A percentile compares a stretch with the other conserved stretches of the same genome.
These are phyloP conservation scores for Thelonectria discophora DNA, from an alignment of 2,329 filamentous ascomycete genomes.

Conservation along the genomic window DNA sequence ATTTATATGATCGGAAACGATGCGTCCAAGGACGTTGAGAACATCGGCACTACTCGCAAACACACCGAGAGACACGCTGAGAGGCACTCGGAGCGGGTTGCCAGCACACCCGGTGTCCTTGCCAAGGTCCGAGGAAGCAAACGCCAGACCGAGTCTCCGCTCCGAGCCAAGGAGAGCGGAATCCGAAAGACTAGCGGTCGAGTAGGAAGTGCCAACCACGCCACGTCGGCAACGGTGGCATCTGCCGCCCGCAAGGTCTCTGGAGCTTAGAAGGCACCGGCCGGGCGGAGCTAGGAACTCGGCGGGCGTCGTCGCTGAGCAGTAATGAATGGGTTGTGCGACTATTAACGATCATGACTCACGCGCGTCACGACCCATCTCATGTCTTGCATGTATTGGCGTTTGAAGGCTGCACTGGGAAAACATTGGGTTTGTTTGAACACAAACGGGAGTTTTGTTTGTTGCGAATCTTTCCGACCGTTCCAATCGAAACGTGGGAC, in stretches of 20 bases:
- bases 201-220: conserved; percentile 64
- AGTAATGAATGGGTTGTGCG: conserved; percentile 35
- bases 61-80: conserved; percentile 61
- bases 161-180: conserved; percentile 62
- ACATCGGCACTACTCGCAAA: conserved; percentile 70
- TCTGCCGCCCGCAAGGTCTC: conserved; percentile 65
- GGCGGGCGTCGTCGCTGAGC: conserved; percentile 26
- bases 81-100: conserved; percentile 49
- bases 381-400: conserved; percentile 56
- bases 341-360: conserved; percentile 55
- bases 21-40: conserved; percentile 75
- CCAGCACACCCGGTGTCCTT: conserved; percentile 64
- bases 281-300: conserved; percentile 33
- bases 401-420: conserved; percentile 45
- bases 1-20: conserved; percentile 73
- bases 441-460: conserved; percentile 33
- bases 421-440: conserved; percentile 37
- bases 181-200: conserved; percentile 74
- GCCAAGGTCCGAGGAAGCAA: conserved; percentile 73
- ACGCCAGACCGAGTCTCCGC: conserved; percentile 59
- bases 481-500: conserved; percentile 25
- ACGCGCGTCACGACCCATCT: conserved; percentile 51
- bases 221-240: conserved; percentile 52
- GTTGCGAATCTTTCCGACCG: conserved; percentile 32
- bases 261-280: conserved; percentile 47